Conservation (phyloP, 371 early-diverging fungal species). For the Zancudomyces culisetae region DNA sequence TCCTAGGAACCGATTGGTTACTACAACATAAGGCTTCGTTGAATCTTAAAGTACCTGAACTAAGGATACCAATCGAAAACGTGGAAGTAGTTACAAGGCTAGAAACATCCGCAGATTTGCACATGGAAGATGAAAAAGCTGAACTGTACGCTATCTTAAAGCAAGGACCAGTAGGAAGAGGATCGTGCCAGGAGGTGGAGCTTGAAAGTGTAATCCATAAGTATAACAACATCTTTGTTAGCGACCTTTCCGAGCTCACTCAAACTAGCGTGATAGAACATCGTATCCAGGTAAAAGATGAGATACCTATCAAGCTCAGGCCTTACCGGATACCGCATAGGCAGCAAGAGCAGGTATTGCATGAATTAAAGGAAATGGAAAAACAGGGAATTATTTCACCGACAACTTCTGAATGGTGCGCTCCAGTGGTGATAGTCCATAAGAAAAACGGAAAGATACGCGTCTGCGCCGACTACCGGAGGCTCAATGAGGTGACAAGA, state of each 20-base stretch:
- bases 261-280: not conserved
- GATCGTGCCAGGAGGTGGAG: too few species aligned
- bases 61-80: not conserved
- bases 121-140: too few species aligned
- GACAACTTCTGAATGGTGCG: not conserved
- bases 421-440: not conserved
- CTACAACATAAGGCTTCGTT: not conserved
- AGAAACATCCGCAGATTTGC: too few species aligned
- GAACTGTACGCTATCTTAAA: too few species aligned
- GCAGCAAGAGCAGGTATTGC: conserved; percentile 6
- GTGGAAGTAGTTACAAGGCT: not conserved
- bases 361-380: conserved; percentile 9
- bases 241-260: not conserved
- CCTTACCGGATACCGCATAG: conserved; percentile 7
- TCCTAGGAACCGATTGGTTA: not conserved
- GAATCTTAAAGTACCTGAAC: not conserved
- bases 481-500: not conserved
- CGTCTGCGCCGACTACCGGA: not conserved
- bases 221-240: not conserved
- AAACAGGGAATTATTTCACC: not conserved
- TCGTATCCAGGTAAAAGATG: not conserved
- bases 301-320: conserved; percentile 1
- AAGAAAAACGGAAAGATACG: not conserved
- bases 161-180: too few species aligned
- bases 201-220: not conserved